phyloP scores from a whole-genome alignment of 345 rosid species.

The Physaria fendleri region DNA sequence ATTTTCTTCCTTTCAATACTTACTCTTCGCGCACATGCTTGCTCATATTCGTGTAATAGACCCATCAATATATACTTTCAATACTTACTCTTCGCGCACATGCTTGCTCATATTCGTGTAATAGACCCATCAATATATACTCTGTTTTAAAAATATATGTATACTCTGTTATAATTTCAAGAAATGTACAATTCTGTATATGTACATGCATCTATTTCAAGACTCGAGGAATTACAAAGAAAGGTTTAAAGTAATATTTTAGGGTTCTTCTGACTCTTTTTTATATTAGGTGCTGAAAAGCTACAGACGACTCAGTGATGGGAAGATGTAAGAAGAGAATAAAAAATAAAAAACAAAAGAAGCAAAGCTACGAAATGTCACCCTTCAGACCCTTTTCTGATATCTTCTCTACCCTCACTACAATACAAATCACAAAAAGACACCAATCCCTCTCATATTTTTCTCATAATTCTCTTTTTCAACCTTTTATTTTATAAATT shows the following conservation, averaged over 20 bases:
- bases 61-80: background rate
- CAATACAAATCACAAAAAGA: slow-evolving; percentile 25
- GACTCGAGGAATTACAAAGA: background rate
- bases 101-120: slow-evolving; percentile 16
- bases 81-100: slow-evolving; percentile 9
- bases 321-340: slow-evolving; percentile 20
- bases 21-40: slow-evolving; percentile 18
- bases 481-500: background rate
- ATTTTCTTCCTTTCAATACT: background rate
- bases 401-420: slow-evolving; percentile 25
- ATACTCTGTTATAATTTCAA: too few relatives aligned
- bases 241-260: background rate
- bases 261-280: too few relatives aligned
- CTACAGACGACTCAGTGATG: too few relatives aligned
- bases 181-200: background rate
- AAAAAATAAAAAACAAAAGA: slow-evolving; percentile 8
- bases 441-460: too few relatives aligned
- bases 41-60: slow-evolving; percentile 5
- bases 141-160: too few relatives aligned
- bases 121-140: background rate
- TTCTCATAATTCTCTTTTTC: background rate
- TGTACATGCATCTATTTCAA: background rate
- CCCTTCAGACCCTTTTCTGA: slow-evolving; percentile 10
- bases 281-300: too few relatives aligned
- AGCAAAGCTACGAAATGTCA: slow-evolving; percentile 28